These are phyloP conservation scores for Apiotrichum akiyoshidainum DNA, from an alignment of 1,284 basidiomycete species.

Conservation along the genomic window DNA sequence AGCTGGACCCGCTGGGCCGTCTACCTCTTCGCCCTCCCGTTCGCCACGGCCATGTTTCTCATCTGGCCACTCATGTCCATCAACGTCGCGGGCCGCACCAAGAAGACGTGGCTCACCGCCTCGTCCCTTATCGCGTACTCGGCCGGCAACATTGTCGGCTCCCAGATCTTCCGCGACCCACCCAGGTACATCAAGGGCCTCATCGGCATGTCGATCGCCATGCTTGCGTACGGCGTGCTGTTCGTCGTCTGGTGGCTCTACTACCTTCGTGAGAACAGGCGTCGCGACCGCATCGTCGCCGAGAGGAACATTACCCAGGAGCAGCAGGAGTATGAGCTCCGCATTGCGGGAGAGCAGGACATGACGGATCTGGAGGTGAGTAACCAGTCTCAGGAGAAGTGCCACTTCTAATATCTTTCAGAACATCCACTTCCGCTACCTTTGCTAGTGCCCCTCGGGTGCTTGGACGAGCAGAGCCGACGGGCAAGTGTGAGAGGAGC, in stretches of 20 bases:
- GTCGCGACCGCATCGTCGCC: slow-evolving; percentile 2
- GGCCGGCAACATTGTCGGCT: slow-evolving; percentile 15
- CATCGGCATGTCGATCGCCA: neutral
- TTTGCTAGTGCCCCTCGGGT: neutral
- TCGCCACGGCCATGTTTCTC: slow-evolving; percentile 18
- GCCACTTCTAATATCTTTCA: neutral
- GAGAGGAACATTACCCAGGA: neutral
- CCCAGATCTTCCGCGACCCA: slow-evolving; percentile 12
- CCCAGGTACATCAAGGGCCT: slow-evolving; percentile 8
- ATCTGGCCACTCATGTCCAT: slow-evolving; percentile 27
- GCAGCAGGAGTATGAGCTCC: neutral
- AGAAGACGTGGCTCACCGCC: slow-evolving; percentile 10
- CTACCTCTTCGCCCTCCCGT: slow-evolving; percentile 7
- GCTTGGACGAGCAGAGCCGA: no score
- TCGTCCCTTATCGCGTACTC: slow-evolving; percentile 11
- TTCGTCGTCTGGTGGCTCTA: slow-evolving; percentile 5
- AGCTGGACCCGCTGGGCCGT: slow-evolving; percentile 14
- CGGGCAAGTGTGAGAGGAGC: no score
- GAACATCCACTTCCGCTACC: slow-evolving; percentile 20
- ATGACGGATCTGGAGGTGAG: slow-evolving; percentile 7
- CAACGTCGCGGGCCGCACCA: slow-evolving; percentile 25
- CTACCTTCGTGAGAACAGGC: slow-evolving; percentile 2
- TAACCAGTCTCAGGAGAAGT: neutral
- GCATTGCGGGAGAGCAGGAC: neutral
- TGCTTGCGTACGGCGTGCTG: neutral